These are phyloP conservation scores for Dipodascopsis uninucleata DNA, from an alignment of 805 yeast species.

Conservation along the genomic window DNA sequence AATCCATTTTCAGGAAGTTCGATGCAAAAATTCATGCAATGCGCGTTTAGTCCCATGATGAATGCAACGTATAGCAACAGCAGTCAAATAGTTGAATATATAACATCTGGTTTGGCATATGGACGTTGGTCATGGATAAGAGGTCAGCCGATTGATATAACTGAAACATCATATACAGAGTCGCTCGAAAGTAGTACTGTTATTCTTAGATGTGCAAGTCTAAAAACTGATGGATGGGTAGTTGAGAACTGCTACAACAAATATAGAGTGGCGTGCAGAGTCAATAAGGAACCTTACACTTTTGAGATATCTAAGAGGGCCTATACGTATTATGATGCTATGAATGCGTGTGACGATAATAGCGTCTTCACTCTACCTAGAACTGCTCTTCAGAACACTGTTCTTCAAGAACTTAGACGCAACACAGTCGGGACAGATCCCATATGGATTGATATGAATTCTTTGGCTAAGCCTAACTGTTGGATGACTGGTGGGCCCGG, in stretches of 20 bases:
- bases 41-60: conserved; percentile 69
- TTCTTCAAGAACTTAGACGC: conserved; percentile 10
- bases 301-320: conserved; percentile 26
- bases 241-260: conserved; percentile 63
- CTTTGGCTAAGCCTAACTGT: conserved; percentile 20
- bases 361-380: conserved; percentile 24
- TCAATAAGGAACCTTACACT: conserved; percentile 39
- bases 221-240: conserved; percentile 51
- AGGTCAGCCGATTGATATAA: conserved; percentile 46
- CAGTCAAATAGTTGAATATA: conserved; percentile 25
- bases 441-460: conserved; percentile 23
- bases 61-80: conserved; percentile 36
- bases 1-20: conserved; percentile 41
- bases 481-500: conserved; percentile 26
- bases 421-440: conserved; percentile 7
- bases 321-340: conserved; percentile 39
- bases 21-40: conserved; percentile 41
- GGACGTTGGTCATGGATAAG: conserved; percentile 73
- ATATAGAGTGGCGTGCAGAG: conserved; percentile 55
- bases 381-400: conserved; percentile 23
- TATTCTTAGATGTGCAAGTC: conserved; percentile 48
- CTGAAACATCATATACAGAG: conserved; percentile 17
- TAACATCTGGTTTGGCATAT: conserved; percentile 28
- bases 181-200: conserved; percentile 20
- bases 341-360: conserved; percentile 4